Conservation (phyloP, 2,329 filamentous ascomycete species). For the Onygena corvina region DNA sequence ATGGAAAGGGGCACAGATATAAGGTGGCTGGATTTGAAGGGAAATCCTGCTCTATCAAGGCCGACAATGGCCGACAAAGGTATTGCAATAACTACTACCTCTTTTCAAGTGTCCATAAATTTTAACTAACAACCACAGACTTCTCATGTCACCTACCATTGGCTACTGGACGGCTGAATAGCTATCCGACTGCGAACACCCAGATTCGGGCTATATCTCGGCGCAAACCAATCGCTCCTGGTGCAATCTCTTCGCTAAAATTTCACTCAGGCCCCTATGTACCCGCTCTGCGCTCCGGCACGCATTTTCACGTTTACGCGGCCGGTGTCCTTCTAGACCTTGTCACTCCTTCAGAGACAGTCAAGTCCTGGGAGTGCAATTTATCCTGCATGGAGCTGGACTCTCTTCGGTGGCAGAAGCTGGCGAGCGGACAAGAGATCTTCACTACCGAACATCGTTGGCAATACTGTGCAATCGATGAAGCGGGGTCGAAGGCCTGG, state of each 20-base stretch:
- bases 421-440: conserved; percentile 87
- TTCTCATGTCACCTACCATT: conserved; percentile 27
- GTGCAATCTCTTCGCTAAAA: conserved; percentile 76
- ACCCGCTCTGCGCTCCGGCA: conserved; percentile 77
- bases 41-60: conserved; percentile 70
- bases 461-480: conserved; percentile 96
- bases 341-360: conserved; percentile 80
- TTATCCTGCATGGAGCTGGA: conserved; percentile 79
- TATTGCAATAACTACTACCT: conserved; percentile 31
- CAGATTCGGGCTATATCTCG: conserved; percentile 44
- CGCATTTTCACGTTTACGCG: conserved; percentile 90
- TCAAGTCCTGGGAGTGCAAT: conserved; percentile 76
- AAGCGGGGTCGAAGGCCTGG: conserved; percentile 93
- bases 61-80: conserved; percentile 52
- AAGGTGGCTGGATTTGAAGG: conserved; percentile 94
- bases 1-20: conserved; percentile 96
- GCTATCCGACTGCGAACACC: conserved; percentile 55
- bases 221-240: conserved; percentile 54
- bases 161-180: conserved; percentile 29
- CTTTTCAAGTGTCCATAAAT: conserved; percentile 19
- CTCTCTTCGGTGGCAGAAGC: conserved; percentile 81
- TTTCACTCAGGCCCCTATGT: conserved; percentile 80
- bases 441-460: conserved; percentile 87
- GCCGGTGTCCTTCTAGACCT: conserved; percentile 89
- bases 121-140: conserved; percentile 30